Evolutionary conservation across 257 asterid genomes (phyloP).

Genomic region (Knoxia roxburghii): DNA sequence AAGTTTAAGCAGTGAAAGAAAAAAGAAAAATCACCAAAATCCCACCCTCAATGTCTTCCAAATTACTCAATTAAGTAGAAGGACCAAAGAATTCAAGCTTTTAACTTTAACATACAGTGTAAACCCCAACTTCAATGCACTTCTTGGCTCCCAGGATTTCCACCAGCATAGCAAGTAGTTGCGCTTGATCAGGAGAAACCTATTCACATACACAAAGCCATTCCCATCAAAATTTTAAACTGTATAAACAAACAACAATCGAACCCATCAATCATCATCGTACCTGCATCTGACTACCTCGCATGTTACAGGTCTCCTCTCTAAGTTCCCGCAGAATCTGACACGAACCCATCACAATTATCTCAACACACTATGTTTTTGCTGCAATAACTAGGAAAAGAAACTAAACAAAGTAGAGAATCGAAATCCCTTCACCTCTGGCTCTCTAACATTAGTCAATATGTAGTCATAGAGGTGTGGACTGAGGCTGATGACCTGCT

Average conservation of each 20-base stretch:
- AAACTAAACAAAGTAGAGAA: too few relatives aligned
- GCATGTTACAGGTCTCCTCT: conserved; percentile 83
- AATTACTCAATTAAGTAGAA: neutral
- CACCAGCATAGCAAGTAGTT: conserved; percentile 86
- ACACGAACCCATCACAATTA: conserved; percentile 11
- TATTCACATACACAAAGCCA: conserved; percentile 14
- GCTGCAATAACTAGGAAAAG: too few relatives aligned
- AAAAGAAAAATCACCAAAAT: neutral
- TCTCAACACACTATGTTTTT: neutral
- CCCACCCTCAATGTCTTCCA: neutral
- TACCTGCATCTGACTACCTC: conserved; percentile 96
- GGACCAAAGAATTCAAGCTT: neutral
- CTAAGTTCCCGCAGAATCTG: conserved; percentile 84
- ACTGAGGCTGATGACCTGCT: conserved; percentile 74
- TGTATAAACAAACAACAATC: neutral
- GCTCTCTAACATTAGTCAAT: conserved; percentile 79
- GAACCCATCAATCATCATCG: neutral
- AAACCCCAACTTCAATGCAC: conserved; percentile 93
- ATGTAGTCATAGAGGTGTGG: conserved; percentile 67
- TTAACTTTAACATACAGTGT: conserved; percentile 51
- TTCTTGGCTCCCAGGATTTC: conserved; percentile 80
- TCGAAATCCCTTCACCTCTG: conserved; percentile 56
- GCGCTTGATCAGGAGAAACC: conserved; percentile 98
- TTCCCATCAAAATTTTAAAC: neutral
- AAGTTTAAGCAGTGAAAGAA: neutral